Evolutionary conservation across 352 stramenopile species (phyloP).

Genomic region (Phytophthora multivora): DNA sequence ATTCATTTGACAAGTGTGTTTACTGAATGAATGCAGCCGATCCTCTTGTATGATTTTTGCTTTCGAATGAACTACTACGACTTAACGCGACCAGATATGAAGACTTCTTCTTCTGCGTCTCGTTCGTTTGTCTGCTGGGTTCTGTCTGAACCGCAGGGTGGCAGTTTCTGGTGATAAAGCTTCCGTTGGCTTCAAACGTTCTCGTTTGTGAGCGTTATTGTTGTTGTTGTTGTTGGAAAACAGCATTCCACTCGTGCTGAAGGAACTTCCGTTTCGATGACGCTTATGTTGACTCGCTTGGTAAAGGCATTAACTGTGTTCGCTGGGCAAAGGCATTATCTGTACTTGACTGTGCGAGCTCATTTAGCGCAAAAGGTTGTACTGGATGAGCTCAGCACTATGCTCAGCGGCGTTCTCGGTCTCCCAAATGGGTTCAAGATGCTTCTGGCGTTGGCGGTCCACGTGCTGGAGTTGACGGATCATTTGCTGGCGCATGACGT

Average conservation of each 20-base stretch:
- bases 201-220: slow-evolving; percentile 6
- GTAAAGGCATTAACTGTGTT: background rate
- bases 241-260: slow-evolving; percentile 16
- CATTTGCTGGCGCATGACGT: slow-evolving; percentile 44
- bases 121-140: background rate
- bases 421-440: slow-evolving; percentile 49
- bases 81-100: background rate
- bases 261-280: slow-evolving; percentile 4
- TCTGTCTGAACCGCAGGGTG: background rate
- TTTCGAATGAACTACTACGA: slow-evolving; percentile 1
- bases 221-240: too few species aligned
- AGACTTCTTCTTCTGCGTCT: slow-evolving; percentile 2
- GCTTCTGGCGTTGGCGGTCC: slow-evolving; percentile 44
- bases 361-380: slow-evolving; percentile 23
- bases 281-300: background rate
- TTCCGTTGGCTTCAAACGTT: slow-evolving; percentile 37
- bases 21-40: too few species aligned
- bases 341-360: background rate
- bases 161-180: slow-evolving; percentile 17
- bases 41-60: background rate
- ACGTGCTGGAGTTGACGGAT: slow-evolving; percentile 45
- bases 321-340: background rate
- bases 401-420: slow-evolving; percentile 33
- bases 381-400: slow-evolving; percentile 24
- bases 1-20: background rate